Percentiles rank a stretch among this genome's conserved stretches.
phyloP scores from a whole-genome alignment of 805 yeast genomes.

The Pichia heedii region DNA sequence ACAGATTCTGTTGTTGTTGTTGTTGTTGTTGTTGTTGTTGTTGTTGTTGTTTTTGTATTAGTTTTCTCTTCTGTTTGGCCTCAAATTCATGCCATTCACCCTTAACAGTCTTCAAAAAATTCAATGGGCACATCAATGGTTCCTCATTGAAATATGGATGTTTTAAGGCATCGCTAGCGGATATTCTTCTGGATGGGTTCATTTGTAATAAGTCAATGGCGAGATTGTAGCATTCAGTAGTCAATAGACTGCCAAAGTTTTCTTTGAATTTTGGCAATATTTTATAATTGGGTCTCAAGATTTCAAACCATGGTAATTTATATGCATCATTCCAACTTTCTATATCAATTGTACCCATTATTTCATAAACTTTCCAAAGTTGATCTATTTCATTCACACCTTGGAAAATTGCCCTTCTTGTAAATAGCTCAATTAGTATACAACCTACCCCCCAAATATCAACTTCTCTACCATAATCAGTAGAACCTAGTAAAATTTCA shows the following conservation, averaged over 20 bases:
- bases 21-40: slow-evolving; percentile 42
- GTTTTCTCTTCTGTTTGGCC: slow-evolving; percentile 66
- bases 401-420: slow-evolving; percentile 68
- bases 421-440: slow-evolving; percentile 71
- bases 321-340: slow-evolving; percentile 73
- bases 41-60: slow-evolving; percentile 16
- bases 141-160: slow-evolving; percentile 65
- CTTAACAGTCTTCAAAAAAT: slow-evolving; percentile 42
- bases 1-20: slow-evolving; percentile 15
- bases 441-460: slow-evolving; percentile 98
- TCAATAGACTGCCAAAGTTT: slow-evolving; percentile 32
- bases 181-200: slow-evolving; percentile 60
- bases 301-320: slow-evolving; percentile 85
- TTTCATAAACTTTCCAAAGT: slow-evolving; percentile 60
- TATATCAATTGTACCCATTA: slow-evolving; percentile 79
- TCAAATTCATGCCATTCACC: slow-evolving; percentile 98
- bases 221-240: slow-evolving; percentile 51
- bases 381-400: slow-evolving; percentile 88
- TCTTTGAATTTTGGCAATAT: slow-evolving; percentile 32
- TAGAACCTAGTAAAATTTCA: slow-evolving; percentile 81
- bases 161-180: slow-evolving; percentile 60
- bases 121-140: slow-evolving; percentile 55
- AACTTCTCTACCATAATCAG: slow-evolving; percentile 82
- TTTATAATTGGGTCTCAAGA: slow-evolving; percentile 52
- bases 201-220: slow-evolving; percentile 54